Base-by-base conservation (phyloP, 176 grass and related monocot species). In the Eleusine coracana region DNA sequence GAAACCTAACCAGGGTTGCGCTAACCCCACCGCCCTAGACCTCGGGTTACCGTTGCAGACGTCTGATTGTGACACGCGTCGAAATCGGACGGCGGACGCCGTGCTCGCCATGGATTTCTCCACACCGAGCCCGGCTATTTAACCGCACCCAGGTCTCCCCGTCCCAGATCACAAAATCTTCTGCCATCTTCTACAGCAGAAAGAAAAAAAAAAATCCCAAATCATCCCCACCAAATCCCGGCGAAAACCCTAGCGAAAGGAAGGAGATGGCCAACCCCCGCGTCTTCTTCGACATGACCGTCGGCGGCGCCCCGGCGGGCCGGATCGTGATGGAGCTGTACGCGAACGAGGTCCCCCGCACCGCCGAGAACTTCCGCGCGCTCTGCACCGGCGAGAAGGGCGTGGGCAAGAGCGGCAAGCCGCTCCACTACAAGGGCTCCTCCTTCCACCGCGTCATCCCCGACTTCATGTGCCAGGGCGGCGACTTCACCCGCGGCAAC, bases 321-420 rank as follows among this genome's bases (percentile, higher is more conserved):
- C 87, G 90, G 3, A 88, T 95, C 68, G 90, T 88, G 79, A 95
- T 95, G 87, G 93, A 95, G 85, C 88, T 95, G 15, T 95, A 66
- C 70, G 82, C 87, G 0, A 0, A 75, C 55, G 79, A 69, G 13
- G 89, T 85, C 0, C 93, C 90, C 1, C 39, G 34, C 16, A 95
- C 93, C 0, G 90, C 90, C 1, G 93, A 95, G 87, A 95, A 95
- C 82, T 95, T 95, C 78, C 90, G 93, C 1, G 93, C 93, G 2
- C 93, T 95, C 0, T 95, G 93, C 90, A 95, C 93, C 0, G 90
- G 93, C 5, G 93, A 95, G 90, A 95, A 88, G 82, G 93, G 90
- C 20, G 6, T 7, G 0, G 90, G 90, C 0, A 66, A 28, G 18
- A 39, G 28, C 10, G 93, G 90, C 3, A 92, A 90, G 82, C 82